phyloP scores from a whole-genome alignment of 257 asterid genomes.

The Osmanthus fragrans region DNA sequence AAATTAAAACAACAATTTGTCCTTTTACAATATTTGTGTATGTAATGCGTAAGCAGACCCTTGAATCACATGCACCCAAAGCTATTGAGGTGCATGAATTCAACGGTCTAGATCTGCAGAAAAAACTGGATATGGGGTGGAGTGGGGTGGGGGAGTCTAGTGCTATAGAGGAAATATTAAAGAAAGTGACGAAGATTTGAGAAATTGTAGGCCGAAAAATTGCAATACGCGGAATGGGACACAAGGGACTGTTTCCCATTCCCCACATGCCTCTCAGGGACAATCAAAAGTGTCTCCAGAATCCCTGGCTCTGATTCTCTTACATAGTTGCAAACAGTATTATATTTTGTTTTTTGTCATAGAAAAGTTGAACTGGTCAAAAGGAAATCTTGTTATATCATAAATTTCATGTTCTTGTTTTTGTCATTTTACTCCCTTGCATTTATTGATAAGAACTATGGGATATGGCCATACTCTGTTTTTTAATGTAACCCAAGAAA shows the following conservation, averaged over 20 bases:
- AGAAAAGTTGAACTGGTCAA: slow-evolving; percentile 14
- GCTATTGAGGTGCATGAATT: slow-evolving; percentile 20
- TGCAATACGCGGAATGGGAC: slow-evolving; percentile 21
- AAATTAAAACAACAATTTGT: slow-evolving; percentile 11
- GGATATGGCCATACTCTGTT: not conserved
- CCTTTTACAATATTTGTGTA: slow-evolving; percentile 12
- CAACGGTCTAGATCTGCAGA: not conserved
- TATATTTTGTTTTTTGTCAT: not conserved
- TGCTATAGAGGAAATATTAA: not conserved
- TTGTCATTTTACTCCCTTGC: slow-evolving; percentile 21
- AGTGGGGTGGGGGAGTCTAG: not conserved
- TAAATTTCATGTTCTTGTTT: slow-evolving; percentile 6
- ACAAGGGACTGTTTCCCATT: slow-evolving; percentile 24
- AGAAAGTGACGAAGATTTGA: slow-evolving; percentile 11
- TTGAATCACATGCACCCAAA: slow-evolving; percentile 27
- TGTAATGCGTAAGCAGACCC: slow-evolving; percentile 6
- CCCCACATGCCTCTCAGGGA: slow-evolving; percentile 25
- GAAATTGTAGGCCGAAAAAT: slow-evolving; percentile 26
- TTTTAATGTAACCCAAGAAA: no score
- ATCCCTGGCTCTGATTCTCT: no score
- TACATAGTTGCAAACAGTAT: not conserved
- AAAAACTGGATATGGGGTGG: slow-evolving; percentile 14
- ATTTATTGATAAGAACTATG: not conserved
- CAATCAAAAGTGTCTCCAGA: not conserved
- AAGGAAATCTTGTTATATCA: slow-evolving; percentile 21